Evolutionary conservation across 108 stramenopile genomes (phyloP), one percentile per base, ranked within the genome.

Genomic region (Cyclotella distinguenda): DNA sequence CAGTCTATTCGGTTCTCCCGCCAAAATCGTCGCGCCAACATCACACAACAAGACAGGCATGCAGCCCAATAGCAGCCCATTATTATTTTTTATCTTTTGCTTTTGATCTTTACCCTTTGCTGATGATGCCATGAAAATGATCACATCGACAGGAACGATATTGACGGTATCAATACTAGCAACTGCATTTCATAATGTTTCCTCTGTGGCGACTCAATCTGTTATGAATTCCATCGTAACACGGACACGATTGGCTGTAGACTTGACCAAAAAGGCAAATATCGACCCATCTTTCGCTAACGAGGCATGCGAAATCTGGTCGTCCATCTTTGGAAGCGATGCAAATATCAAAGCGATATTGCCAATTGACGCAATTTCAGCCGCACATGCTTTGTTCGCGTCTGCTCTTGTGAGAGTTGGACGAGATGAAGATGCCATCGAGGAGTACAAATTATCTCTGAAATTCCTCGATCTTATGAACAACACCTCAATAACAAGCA

Each of bases 401-500:
- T 80, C 78, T 22, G 81, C 78, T 56, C 57, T 90, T 25, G 78
- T 80, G 16, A 72, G 89, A 25, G 64, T 85, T 49, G 86, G 89
- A 31, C 61, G 67, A 5, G 86, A 90, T 50, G 72, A 59, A 30
- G 55, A 75, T 15, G 89, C 86, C 3, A 27, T 84, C 3, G 13
- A 21, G 2, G 70, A 77, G 28, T 84, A 74, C 49, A 56, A 83
- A 26, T 38, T 52, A 34, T 66, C 70, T 32, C 60, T 80, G 2
- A 15, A 31, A 16, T 39, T 75, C 18, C 62, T 74, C 28, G 30
- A 34, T 31, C 19, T 55, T 36, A 33, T 40, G 31, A 30, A 39
- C 7, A 33, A 43, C 22, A 27, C 19, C 3, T 72, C 55, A 48
- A 42, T 31, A 11, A 30, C 72, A 33, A 63, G 38, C 40, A 51